Conservation (phyloP, 73 alveolate species). For the Stentor roeselii region DNA sequence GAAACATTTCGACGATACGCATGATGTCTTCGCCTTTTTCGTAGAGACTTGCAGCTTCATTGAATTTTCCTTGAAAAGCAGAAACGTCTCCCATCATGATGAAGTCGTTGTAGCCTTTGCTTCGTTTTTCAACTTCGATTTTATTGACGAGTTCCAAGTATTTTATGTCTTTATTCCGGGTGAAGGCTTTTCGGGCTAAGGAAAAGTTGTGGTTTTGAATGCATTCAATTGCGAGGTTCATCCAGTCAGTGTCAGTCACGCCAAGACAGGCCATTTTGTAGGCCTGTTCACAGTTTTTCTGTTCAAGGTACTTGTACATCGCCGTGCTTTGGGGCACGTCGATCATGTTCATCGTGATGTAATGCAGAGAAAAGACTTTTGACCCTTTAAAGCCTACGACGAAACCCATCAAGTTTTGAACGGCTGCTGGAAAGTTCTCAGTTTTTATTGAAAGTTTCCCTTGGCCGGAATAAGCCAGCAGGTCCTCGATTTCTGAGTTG, state of each 20-base stretch:
- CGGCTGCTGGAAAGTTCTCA: conserved; percentile 77
- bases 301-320: conserved; percentile 86
- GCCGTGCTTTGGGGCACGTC: conserved; percentile 96
- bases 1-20: conserved; percentile 78
- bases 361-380: conserved; percentile 89
- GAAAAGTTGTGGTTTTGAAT: conserved; percentile 76
- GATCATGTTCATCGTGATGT: conserved; percentile 71
- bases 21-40: conserved; percentile 69
- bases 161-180: conserved; percentile 77
- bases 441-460: conserved; percentile 65
- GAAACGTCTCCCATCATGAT: conserved; percentile 76
- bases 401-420: conserved; percentile 61
- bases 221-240: conserved; percentile 90
- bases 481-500: conserved; percentile 96
- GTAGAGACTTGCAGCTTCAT: conserved; percentile 76
- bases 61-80: conserved; percentile 85
- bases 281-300: conserved; percentile 86
- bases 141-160: conserved; percentile 70
- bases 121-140: conserved; percentile 58
- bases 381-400: conserved; percentile 98
- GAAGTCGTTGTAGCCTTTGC: neutral
- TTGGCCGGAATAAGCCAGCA: conserved; percentile 64
- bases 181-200: conserved; percentile 88
- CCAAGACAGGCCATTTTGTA: conserved; percentile 95
- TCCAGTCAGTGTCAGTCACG: conserved; percentile 98